Evolutionary conservation across 495 filamentous ascomycete species (phyloP).

Genomic region (Filosporella fistucella): DNA sequence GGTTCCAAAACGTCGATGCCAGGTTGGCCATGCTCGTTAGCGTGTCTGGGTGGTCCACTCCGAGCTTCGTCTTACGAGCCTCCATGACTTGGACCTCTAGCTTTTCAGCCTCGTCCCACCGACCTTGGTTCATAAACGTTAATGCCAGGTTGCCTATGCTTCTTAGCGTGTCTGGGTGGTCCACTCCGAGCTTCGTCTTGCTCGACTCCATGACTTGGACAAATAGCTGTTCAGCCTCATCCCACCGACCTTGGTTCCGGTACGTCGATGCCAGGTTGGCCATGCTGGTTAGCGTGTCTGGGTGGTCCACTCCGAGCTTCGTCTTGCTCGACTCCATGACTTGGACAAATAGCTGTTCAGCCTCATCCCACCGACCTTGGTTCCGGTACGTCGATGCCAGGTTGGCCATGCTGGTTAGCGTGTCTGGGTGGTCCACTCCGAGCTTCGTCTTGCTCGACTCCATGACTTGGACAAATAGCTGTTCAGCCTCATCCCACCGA

Average conservation of each 20-base stretch:
- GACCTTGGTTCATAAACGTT: conserved; percentile 27
- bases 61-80: conserved; percentile 23
- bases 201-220: conserved; percentile 17
- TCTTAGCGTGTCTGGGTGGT: conserved; percentile 30
- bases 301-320: conserved; percentile 26
- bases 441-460: conserved; percentile 22
- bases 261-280: neutral
- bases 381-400: conserved; percentile 25
- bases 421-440: conserved; percentile 31
- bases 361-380: conserved; percentile 21
- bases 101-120: conserved; percentile 29
- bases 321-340: conserved; percentile 9
- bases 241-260: neutral
- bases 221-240: conserved; percentile 27
- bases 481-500: neutral
- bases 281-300: neutral
- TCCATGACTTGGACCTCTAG: conserved; percentile 27
- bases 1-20: conserved; percentile 1
- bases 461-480: neutral
- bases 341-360: conserved; percentile 1
- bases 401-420: conserved; percentile 27
- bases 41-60: conserved; percentile 33
- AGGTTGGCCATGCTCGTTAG: conserved; percentile 30
- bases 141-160: conserved; percentile 29
- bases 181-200: conserved; percentile 23